phyloP scores from a whole-genome alignment of 1,139 yeast genomes.

The Diutina neorugosa region DNA sequence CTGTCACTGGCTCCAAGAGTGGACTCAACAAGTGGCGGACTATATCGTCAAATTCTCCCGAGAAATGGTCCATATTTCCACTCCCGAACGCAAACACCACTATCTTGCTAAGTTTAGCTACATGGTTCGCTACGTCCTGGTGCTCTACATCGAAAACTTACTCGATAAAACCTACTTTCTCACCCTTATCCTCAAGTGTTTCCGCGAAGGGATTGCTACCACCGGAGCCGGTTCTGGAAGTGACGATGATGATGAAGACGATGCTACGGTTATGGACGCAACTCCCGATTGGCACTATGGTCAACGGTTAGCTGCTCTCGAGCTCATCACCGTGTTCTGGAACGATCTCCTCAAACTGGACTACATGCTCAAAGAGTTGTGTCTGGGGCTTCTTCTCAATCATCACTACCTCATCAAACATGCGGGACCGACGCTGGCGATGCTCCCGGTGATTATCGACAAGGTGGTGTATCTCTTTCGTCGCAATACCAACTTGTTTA shows the following conservation, averaged over 20 bases:
- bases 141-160: constrained; percentile 56
- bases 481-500: constrained; percentile 54
- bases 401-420: constrained; percentile 23
- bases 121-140: constrained; percentile 44
- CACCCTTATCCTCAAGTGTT: constrained; percentile 46
- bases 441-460: constrained; percentile 16
- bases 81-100: constrained; percentile 21
- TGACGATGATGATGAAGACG: constrained; percentile 8
- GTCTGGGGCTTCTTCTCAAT: constrained; percentile 40
- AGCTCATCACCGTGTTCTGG: constrained; percentile 64
- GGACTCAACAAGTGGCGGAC: constrained; percentile 73
- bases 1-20: constrained; percentile 55
- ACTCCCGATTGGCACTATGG: constrained; percentile 18
- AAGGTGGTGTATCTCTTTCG: constrained; percentile 39
- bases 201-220: constrained; percentile 32
- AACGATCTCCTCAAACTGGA: constrained; percentile 42
- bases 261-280: constrained; percentile 7
- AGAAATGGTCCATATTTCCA: constrained; percentile 18
- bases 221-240: constrained; percentile 4
- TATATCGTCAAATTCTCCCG: constrained; percentile 42
- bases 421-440: constrained; percentile 5
- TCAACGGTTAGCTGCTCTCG: constrained; percentile 30
- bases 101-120: constrained; percentile 50
- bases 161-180: constrained; percentile 52
- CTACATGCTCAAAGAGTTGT: constrained; percentile 45